phyloP scores from a whole-genome alignment of 257 asterid genomes.

The Ophiorrhiza pumila region DNA sequence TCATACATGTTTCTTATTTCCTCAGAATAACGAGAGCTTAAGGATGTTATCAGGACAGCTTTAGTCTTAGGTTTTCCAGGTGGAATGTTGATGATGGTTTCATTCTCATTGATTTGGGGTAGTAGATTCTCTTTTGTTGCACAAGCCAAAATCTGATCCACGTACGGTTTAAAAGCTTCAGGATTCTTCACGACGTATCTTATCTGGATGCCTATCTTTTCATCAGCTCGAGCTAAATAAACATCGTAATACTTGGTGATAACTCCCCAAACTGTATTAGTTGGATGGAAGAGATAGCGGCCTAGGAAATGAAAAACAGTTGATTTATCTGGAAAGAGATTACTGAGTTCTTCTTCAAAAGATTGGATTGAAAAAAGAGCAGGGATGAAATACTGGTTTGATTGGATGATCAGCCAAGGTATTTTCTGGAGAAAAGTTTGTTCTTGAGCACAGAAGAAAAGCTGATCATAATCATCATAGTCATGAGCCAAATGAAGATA shows the following conservation, averaged over 20 bases:
- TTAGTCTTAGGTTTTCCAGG: conserved; percentile 32
- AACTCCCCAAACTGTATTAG: conserved; percentile 72
- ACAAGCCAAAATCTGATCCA: conserved; percentile 62
- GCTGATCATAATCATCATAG: conserved; percentile 55
- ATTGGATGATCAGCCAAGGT: conserved; percentile 64
- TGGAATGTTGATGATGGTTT: conserved; percentile 15
- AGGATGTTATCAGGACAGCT: conserved; percentile 52
- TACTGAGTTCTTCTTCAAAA: conserved; percentile 45
- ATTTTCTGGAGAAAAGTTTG: conserved; percentile 40
- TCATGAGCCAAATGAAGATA: conserved; percentile 72
- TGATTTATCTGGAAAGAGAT: conserved; percentile 64
- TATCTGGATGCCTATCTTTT: conserved; percentile 61
- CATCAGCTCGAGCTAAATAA: conserved; percentile 56
- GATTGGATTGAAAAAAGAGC: conserved; percentile 62
- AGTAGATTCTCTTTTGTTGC: conserved; percentile 45
- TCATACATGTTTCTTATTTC: conserved; percentile 52
- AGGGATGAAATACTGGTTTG: conserved; percentile 66
- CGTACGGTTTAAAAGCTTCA: conserved; percentile 37
- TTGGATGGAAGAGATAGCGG: conserved; percentile 69
- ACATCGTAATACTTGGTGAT: conserved; percentile 59
- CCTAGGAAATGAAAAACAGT: conserved; percentile 74
- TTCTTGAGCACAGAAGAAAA: conserved; percentile 66
- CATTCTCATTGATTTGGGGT: conserved; percentile 34
- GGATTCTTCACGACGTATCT: conserved; percentile 36
- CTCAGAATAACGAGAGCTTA: conserved; percentile 54